phyloP scores from a whole-genome alignment of 2,329 filamentous ascomycete species.

The Daldinia sp. region DNA sequence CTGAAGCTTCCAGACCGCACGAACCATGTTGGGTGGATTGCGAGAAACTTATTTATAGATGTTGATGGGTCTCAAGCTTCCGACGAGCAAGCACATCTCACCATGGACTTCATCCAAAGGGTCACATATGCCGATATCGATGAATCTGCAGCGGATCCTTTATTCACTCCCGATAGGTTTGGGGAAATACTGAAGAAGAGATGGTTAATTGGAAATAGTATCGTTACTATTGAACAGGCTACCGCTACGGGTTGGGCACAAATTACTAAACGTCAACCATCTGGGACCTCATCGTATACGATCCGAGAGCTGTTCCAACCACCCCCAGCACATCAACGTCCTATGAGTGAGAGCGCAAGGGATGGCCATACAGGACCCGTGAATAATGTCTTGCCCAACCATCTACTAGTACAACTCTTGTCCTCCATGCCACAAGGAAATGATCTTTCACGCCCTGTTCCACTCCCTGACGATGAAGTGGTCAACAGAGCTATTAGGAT shows the following conservation, averaged over 20 bases:
- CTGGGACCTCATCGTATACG: conserved; percentile 71
- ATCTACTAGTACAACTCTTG: conserved; percentile 77
- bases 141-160: conserved; percentile 75
- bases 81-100: conserved; percentile 93
- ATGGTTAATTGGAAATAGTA: conserved; percentile 79
- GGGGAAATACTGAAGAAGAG: conserved; percentile 75
- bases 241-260: conserved; percentile 75
- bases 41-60: conserved; percentile 85
- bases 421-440: conserved; percentile 70
- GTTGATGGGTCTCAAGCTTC: conserved; percentile 78
- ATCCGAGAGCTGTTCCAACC: conserved; percentile 71
- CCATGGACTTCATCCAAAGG: conserved; percentile 94
- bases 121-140: conserved; percentile 87
- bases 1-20: conserved; percentile 86
- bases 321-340: conserved; percentile 68
- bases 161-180: conserved; percentile 74
- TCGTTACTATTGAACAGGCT: conserved; percentile 80
- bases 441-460: conserved; percentile 75
- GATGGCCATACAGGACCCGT: conserved; percentile 65
- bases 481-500: conserved; percentile 79
- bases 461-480: conserved; percentile 77
- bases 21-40: conserved; percentile 90
- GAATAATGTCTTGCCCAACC: conserved; percentile 76
- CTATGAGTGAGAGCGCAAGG: conserved; percentile 61
- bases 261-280: conserved; percentile 77